Conservation (phyloP, 2,329 filamentous ascomycete genomes). For the Penicillium rolfsii region DNA sequence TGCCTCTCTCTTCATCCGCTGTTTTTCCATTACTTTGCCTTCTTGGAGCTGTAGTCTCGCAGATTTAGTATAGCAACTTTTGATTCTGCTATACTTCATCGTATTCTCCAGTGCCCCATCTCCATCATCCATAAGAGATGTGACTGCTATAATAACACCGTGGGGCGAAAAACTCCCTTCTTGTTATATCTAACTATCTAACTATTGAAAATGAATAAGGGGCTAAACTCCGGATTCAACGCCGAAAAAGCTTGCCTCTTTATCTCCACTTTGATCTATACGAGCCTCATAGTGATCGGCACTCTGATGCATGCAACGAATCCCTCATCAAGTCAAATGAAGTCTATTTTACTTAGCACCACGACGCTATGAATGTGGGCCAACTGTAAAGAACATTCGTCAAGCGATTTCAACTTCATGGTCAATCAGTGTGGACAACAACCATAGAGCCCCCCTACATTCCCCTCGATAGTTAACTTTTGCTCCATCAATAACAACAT, state of each 20-base stretch:
- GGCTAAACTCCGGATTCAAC: not conserved
- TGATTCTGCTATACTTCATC: not conserved
- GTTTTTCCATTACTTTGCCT: not conserved
- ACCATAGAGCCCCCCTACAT: not conserved
- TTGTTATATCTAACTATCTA: not conserved
- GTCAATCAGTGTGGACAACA: not conserved
- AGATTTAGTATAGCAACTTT: not conserved
- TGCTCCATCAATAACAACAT: not conserved
- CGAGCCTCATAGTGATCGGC: slow-evolving; percentile 3
- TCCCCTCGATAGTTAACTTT: not conserved
- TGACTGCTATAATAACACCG: not conserved
- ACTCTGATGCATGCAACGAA: not conserved
- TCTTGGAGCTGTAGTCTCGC: not conserved
- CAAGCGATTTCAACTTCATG: not conserved
- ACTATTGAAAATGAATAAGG: not conserved
- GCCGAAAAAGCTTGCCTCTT: slow-evolving; percentile 5
- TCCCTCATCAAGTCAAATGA: slow-evolving; percentile 7
- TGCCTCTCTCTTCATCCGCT: not conserved
- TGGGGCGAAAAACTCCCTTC: slow-evolving; percentile 9
- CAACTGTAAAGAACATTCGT: not conserved
- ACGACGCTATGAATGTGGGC: no score
- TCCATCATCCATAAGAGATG: slow-evolving; percentile 4
- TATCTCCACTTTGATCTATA: not conserved
- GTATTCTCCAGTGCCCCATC: not conserved
- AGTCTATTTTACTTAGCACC: slow-evolving; percentile 5